phyloP scores from a whole-genome alignment of 768 basidiomycete genomes.

The Podaxis rugospora region DNA sequence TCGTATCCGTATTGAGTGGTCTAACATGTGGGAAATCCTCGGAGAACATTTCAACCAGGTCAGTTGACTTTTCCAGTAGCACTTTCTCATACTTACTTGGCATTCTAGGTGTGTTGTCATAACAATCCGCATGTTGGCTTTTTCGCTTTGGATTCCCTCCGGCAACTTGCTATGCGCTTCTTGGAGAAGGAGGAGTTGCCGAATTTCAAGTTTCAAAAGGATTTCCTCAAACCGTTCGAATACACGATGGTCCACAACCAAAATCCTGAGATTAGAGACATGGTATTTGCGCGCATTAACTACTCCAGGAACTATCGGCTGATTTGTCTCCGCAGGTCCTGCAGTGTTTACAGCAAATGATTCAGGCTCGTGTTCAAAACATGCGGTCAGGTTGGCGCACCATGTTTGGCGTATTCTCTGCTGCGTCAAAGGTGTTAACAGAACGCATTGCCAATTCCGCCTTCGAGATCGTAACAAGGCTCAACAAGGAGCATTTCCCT shows the following conservation, averaged over 20 bases:
- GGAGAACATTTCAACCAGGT: constrained; percentile 99
- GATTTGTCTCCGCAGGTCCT: constrained; percentile 55
- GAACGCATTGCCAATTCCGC: constrained; percentile 91
- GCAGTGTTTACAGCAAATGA: constrained; percentile 98
- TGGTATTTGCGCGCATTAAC: constrained; percentile 50
- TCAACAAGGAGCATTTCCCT: constrained; percentile 88
- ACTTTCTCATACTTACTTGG: constrained; percentile 7
- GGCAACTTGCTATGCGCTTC: constrained; percentile 97
- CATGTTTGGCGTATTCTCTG: constrained; percentile 98
- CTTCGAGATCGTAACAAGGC: constrained; percentile 90
- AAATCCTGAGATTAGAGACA: constrained; percentile 93
- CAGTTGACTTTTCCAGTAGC: constrained; percentile 15
- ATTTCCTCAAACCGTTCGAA: constrained; percentile 97
- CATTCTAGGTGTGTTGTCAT: constrained; percentile 88
- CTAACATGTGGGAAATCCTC: constrained; percentile 93
- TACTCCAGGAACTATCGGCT: background rate
- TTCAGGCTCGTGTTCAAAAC: constrained; percentile 91
- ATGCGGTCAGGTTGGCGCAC: constrained; percentile 98
- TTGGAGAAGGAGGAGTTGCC: constrained; percentile 97
- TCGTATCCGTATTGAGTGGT: constrained; percentile 97
- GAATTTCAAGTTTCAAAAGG: constrained; percentile 99
- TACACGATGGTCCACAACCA: constrained; percentile 96
- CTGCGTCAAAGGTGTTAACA: constrained; percentile 82
- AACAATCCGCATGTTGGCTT: constrained; percentile 95
- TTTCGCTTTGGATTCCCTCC: constrained; percentile 93